These are phyloP conservation scores for Cucurbita maxima DNA, from an alignment of 306 rosid species.

Conservation along the genomic window DNA sequence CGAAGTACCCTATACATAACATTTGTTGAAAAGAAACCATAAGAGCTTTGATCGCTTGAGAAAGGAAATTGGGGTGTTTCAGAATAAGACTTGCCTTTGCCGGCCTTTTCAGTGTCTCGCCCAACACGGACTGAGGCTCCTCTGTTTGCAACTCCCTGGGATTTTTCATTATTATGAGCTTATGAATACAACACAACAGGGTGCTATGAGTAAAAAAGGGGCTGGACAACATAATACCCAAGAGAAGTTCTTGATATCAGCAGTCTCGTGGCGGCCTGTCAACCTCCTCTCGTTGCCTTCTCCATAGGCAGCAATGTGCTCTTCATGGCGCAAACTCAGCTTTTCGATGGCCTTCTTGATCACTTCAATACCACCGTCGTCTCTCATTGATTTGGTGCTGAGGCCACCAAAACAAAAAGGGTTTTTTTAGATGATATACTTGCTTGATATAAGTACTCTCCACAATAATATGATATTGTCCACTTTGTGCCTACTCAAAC, in stretches of 20 bases:
- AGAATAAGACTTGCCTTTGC: slow-evolving; percentile 28
- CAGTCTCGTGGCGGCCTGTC: slow-evolving; percentile 50
- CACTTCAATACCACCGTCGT: slow-evolving; percentile 26
- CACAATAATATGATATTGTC: too few relatives aligned
- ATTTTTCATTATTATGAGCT: background rate
- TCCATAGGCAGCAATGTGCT: slow-evolving; percentile 39
- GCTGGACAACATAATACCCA: slow-evolving; percentile 19
- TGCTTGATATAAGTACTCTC: too few relatives aligned
- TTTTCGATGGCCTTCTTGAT: slow-evolving; percentile 43
- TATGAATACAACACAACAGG: too few relatives aligned
- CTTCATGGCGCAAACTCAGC: slow-evolving; percentile 26
- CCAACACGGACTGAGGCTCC: slow-evolving; percentile 45
- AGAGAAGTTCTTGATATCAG: slow-evolving; percentile 37
- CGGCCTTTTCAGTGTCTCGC: slow-evolving; percentile 37
- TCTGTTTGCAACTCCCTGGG: slow-evolving; percentile 45
- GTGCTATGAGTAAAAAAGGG: background rate
- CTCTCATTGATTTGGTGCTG: slow-evolving; percentile 40
- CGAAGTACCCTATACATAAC: slow-evolving; percentile 27
- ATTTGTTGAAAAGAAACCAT: background rate
- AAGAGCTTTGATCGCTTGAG: background rate
- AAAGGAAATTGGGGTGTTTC: background rate
- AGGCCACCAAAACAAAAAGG: background rate
- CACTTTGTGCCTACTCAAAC: background rate
- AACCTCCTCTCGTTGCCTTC: slow-evolving; percentile 47
- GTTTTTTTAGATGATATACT: background rate